A percentile compares a stretch with the other conserved stretches of the same genome.
These are phyloP conservation scores for Monilinia fructigena DNA, from an alignment of 2,329 filamentous ascomycete genomes.

Conservation along the genomic window DNA sequence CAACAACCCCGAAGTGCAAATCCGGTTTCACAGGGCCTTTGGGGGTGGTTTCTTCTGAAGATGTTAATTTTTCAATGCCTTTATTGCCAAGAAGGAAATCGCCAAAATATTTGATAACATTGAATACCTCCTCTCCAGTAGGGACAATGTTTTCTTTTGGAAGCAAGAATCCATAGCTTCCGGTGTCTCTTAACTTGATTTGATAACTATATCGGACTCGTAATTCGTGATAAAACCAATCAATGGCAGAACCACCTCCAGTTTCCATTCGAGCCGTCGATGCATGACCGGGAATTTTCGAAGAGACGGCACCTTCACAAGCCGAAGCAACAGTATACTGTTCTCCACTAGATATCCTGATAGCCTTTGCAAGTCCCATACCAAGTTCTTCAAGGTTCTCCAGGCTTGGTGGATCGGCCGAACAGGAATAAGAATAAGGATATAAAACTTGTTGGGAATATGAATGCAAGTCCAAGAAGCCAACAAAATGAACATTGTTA, in stretches of 20 bases:
- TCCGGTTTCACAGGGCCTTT: conserved; percentile 1
- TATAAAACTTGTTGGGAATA: conserved; percentile 95
- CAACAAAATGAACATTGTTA: conserved; percentile 74
- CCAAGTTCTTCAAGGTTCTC: conserved; percentile 92
- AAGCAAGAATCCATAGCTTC: conserved; percentile 89
- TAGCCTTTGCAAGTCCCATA: conserved; percentile 83
- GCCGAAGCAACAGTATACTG: conserved; percentile 77
- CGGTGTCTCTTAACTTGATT: conserved; percentile 89
- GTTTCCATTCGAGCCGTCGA: conserved; percentile 59
- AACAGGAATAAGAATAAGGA: conserved; percentile 85
- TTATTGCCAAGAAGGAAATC: conserved; percentile 73
- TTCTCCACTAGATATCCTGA: conserved; percentile 75
- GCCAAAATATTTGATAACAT: conserved; percentile 79
- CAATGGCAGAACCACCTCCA: conserved; percentile 81
- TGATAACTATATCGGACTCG: conserved; percentile 84
- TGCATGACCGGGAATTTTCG: conserved; percentile 37
- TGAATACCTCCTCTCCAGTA: conserved; percentile 82
- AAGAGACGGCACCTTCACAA: conserved; percentile 72
- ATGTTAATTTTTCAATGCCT: conserved; percentile 53
- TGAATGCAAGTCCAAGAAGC: conserved; percentile 85
- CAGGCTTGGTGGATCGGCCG: conserved; percentile 72
- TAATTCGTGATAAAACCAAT: conserved; percentile 93
- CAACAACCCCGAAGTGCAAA: conserved; percentile 10
- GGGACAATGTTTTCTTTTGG: conserved; percentile 85
- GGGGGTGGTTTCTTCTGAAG: conserved; percentile 26